Evolutionary conservation across 2,329 filamentous ascomycete species (phyloP), one percentile per base, ranked within the genome.

Genomic region (Trichophyton rubrum): DNA sequence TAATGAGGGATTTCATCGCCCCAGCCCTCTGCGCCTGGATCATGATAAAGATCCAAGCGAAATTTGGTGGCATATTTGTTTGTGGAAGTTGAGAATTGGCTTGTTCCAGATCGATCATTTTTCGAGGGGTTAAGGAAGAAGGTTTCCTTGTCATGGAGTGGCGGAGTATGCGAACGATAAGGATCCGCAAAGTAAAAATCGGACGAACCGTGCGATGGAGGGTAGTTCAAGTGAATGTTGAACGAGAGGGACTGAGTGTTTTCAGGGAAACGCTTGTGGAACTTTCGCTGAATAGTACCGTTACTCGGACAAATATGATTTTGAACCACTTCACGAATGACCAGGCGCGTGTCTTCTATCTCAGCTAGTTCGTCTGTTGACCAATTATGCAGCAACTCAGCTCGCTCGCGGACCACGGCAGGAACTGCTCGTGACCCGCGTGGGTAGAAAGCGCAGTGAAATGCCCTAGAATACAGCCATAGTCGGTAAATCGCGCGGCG

Each of bases 1-100:
- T 85, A 85, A 63, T 85, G 82, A 13, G 77, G 75, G 57, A 85
- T 81, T 60, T 85, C 82, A 65, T 85, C 82, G 33, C 83, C 83
- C 83, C 83, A 85, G 24, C 83, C 83, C 69, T 84, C 81, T n/a
- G 75, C 73, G 6, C 80, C 80, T 2, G 80, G 73, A 33, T 83
- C 79, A 62, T 81, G 78, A 63, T 73, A 74, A 2, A 77, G 68
- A 49, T 79, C 77, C 22, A 77, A 72, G 3, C 73, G 75, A 63
- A 78, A 79, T 64, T 78, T 77, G 41, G 76, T 74, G 49, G 75
- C 71, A 67, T 78, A 74, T 65, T 73, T 74, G 45, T 71, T 67
- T 20, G 70, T 58, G 20, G 59, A 41, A 3, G 41, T 33, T 1
- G 49, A 40, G 38, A 57, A 22, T 35, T 62, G 47, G 43, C 17